Percentiles rank a stretch among this genome's conserved stretches.
Evolutionary conservation across 176 grass and related monocot genomes (phyloP).

Genomic region (Musa beccarii): DNA sequence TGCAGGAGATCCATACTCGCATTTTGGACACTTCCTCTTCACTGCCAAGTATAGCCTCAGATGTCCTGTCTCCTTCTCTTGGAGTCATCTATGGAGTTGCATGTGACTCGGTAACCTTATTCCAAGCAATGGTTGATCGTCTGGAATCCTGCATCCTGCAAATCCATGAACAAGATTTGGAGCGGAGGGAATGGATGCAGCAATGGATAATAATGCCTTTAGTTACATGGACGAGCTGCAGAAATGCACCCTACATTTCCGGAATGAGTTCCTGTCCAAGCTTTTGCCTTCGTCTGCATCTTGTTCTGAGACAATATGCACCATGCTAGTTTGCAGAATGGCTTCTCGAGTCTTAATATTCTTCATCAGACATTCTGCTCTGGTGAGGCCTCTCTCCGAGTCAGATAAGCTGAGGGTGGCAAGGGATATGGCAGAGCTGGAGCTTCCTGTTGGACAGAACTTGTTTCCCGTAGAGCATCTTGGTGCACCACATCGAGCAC

Average conservation of each 20-base stretch:
- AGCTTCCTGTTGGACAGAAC: conserved; percentile 81
- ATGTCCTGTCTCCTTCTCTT: conserved; percentile 62
- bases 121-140: conserved; percentile 72
- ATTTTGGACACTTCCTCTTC: conserved; percentile 53
- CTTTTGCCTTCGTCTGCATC: conserved; percentile 75
- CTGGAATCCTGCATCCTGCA: conserved; percentile 72
- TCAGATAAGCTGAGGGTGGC: conserved; percentile 89
- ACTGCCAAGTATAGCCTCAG: conserved; percentile 57
- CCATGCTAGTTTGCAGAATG: conserved; percentile 80
- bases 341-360: conserved; percentile 81
- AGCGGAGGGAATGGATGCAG: conserved; percentile 37
- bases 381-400: conserved; percentile 88
- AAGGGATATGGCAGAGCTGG: conserved; percentile 94
- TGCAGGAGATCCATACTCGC: conserved; percentile 82
- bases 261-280: conserved; percentile 82
- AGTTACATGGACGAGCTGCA: conserved; percentile 95
- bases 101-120: conserved; percentile 77
- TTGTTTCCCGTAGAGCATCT: conserved; percentile 96
- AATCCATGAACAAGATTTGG: conserved; percentile 83
- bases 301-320: conserved; percentile 82
- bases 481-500: conserved; percentile 65
- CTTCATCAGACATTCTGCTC: conserved; percentile 91
- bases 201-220: conserved; percentile 69
- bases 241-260: conserved; percentile 73
- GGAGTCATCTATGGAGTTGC: conserved; percentile 69